Evolutionary conservation across 1,284 basidiomycete species (phyloP).

Genomic region (Ceratobasidium sp.): DNA sequence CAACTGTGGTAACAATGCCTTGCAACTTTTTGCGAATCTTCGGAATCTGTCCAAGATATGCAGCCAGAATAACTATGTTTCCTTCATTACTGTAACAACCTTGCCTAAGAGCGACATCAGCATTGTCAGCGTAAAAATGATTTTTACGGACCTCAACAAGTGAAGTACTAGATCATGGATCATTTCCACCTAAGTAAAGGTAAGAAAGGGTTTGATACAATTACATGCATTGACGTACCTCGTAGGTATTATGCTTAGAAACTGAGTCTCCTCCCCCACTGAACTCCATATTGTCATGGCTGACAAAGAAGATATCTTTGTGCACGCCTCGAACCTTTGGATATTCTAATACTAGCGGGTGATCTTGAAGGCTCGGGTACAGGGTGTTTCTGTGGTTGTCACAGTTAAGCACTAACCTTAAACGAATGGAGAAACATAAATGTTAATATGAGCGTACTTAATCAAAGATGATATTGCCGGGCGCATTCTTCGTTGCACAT

Average conservation of each 20-base stretch:
- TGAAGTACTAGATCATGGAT: constrained; percentile 75
- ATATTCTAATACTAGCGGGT: constrained; percentile 62
- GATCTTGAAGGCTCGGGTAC: constrained; percentile 68
- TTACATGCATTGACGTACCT: constrained; percentile 59
- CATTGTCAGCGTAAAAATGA: background rate
- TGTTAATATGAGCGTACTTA: constrained; percentile 53
- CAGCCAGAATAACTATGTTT: constrained; percentile 78
- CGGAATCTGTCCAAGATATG: constrained; percentile 77
- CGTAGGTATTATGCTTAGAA: constrained; percentile 72
- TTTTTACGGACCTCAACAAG: constrained; percentile 62
- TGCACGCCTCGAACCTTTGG: constrained; percentile 67
- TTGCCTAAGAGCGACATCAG: constrained; percentile 57
- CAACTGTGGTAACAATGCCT: constrained; percentile 64
- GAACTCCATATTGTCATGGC: constrained; percentile 66
- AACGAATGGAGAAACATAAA: too few species aligned
- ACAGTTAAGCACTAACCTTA: background rate
- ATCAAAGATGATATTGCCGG: constrained; percentile 63
- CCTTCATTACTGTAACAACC: constrained; percentile 68
- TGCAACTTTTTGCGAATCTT: constrained; percentile 64
- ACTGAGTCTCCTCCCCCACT: constrained; percentile 65
- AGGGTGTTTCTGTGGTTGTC: constrained; percentile 62
- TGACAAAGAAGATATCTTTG: constrained; percentile 69
- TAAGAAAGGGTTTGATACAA: too few species aligned
- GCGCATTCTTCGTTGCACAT: constrained; percentile 62
- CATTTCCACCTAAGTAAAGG: constrained; percentile 69